A percentile compares a stretch with the other conserved stretches of the same genome.
These are phyloP conservation scores for Lachancea thermotolerans DNA, from an alignment of 805 yeast genomes.

Conservation along the genomic window DNA sequence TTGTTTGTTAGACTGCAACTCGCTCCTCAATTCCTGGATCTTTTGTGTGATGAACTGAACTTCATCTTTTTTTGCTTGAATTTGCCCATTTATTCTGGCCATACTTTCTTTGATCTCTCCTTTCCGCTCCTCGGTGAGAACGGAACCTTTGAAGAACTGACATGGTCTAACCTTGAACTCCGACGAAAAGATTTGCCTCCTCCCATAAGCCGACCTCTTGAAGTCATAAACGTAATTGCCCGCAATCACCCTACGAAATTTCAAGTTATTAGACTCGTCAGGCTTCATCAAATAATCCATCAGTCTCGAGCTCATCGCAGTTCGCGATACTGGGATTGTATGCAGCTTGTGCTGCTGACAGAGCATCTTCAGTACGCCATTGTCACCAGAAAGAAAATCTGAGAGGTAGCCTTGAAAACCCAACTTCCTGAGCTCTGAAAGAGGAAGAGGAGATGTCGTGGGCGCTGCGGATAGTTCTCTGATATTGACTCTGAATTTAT, in stretches of 20 bases:
- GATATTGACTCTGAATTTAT: conserved; percentile 46
- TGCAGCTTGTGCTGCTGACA: conserved; percentile 47
- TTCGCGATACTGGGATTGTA: conserved; percentile 55
- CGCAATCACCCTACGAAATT: conserved; percentile 52
- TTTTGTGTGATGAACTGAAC: conserved; percentile 11
- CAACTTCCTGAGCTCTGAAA: conserved; percentile 33
- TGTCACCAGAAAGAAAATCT: conserved; percentile 71
- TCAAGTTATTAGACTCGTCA: conserved; percentile 35
- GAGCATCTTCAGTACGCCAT: conserved; percentile 63
- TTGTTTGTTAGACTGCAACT: conserved; percentile 8
- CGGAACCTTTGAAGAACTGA: conserved; percentile 21
- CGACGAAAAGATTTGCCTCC: conserved; percentile 41
- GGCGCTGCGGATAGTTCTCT: conserved; percentile 37
- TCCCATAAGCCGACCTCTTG: conserved; percentile 57
- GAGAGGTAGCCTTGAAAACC: conserved; percentile 80
- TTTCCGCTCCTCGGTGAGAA: conserved; percentile 23
- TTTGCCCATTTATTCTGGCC: conserved; percentile 7
- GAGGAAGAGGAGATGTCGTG: conserved; percentile 22
- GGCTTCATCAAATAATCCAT: conserved; percentile 34
- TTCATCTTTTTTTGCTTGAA: conserved; percentile 8
- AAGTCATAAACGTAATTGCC: conserved; percentile 49
- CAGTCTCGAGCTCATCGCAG: conserved; percentile 38
- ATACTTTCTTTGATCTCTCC: conserved; percentile 14
- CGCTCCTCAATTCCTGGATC: conserved; percentile 16
- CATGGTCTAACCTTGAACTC: conserved; percentile 14